Percentiles rank a stretch among this genome's conserved stretches.
phyloP scores from a whole-genome alignment of 164 flowering plant genomes.

The Houttuynia cordata region DNA sequence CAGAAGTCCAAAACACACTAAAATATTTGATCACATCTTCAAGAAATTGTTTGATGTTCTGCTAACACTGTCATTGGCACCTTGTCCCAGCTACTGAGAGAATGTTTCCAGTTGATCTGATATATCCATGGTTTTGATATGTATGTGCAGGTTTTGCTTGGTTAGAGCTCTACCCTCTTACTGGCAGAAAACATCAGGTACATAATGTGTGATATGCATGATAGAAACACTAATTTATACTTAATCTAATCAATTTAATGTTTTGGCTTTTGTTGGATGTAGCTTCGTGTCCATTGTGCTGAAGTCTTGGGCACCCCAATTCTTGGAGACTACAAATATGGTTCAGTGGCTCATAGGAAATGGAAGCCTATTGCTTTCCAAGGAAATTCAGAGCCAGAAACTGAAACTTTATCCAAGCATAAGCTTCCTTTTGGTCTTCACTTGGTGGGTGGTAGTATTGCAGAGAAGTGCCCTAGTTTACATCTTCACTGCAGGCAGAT shows the following conservation, averaged over 20 bases:
- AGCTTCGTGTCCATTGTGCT: constrained; percentile 97
- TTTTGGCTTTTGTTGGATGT: not conserved
- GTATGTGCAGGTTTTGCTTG: constrained; percentile 54
- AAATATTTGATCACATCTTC: too few relatives aligned
- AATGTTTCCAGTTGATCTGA: not conserved
- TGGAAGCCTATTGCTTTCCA: constrained; percentile 24
- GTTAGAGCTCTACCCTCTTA: constrained; percentile 71
- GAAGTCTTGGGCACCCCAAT: constrained; percentile 92
- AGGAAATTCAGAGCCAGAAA: constrained; percentile 8
- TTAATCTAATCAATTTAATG: not conserved
- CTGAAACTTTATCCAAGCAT: constrained; percentile 9
- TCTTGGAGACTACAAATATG: constrained; percentile 93
- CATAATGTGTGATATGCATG: not conserved
- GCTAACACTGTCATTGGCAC: not conserved
- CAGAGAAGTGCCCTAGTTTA: constrained; percentile 47
- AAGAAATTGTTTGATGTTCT: too few relatives aligned
- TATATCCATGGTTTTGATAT: not conserved
- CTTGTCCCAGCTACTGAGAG: not conserved
- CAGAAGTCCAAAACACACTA: too few relatives aligned
- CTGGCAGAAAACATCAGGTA: constrained; percentile 85
- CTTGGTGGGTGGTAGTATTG: constrained; percentile 48
- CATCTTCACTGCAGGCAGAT: constrained; percentile 86
- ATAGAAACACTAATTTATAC: constrained; percentile 15
- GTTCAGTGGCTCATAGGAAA: constrained; percentile 75
- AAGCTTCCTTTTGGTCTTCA: constrained; percentile 41